Evolutionary conservation across 371 early-diverging fungal species (phyloP).

Genomic region (Mucor irregularis): DNA sequence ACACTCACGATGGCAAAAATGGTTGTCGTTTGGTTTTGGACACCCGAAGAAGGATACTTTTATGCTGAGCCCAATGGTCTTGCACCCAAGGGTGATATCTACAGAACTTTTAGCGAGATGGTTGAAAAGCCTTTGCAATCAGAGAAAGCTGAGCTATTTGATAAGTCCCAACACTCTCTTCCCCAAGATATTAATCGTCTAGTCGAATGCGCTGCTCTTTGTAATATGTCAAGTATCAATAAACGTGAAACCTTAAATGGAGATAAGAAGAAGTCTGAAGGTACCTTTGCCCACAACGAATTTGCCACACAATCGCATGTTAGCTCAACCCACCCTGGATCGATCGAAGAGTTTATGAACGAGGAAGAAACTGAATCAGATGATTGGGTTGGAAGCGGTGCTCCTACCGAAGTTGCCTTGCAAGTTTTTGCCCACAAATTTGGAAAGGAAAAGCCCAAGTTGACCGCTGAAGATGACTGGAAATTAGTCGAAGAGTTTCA

Average conservation of each 20-base stretch:
- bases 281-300: not conserved
- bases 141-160: constrained; percentile 4
- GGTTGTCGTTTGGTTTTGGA: constrained; percentile 74
- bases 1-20: constrained; percentile 73
- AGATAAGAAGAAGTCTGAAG: no score
- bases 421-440: constrained; percentile 74
- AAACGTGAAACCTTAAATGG: constrained; percentile 6
- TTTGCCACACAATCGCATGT: no score
- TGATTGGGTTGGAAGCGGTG: constrained; percentile 61
- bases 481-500: constrained; percentile 70
- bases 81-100: constrained; percentile 66
- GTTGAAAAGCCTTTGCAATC: constrained; percentile 10
- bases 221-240: constrained; percentile 61
- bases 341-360: not conserved
- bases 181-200: constrained; percentile 23
- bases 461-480: constrained; percentile 44
- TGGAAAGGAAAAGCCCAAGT: constrained; percentile 56
- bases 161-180: constrained; percentile 10
- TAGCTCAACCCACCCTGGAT: no score
- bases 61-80: constrained; percentile 64
- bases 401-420: constrained; percentile 73
- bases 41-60: constrained; percentile 62
- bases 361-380: constrained; percentile 36
- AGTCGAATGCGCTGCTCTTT: constrained; percentile 50
- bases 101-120: constrained; percentile 16